Percentiles rank a stretch among this genome's conserved stretches.
These are phyloP conservation scores for Pleurotus djamor DNA, from an alignment of 768 basidiomycete species.

Conservation along the genomic window DNA sequence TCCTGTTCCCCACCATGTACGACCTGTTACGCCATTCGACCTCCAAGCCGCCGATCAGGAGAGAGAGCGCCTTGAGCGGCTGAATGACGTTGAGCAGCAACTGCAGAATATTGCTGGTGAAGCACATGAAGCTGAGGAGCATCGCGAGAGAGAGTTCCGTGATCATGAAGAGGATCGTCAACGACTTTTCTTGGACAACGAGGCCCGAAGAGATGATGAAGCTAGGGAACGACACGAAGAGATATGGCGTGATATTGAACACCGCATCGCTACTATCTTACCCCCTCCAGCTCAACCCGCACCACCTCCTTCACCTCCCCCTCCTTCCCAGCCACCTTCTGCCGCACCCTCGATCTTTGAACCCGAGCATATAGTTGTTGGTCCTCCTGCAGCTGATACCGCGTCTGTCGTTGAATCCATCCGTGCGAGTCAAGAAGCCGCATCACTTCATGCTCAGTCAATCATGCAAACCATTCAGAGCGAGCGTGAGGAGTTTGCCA, in stretches of 20 bases:
- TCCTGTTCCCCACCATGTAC: conserved; percentile 24
- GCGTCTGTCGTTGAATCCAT: conserved; percentile 34
- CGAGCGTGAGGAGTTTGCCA: conserved; percentile 58
- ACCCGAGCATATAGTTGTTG: conserved; percentile 7
- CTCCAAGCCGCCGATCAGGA: conserved; percentile 40
- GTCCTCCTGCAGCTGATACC: conserved; percentile 23
- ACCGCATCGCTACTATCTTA: conserved; percentile 33
- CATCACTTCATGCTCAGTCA: conserved; percentile 52
- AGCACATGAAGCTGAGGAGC: conserved; percentile 59
- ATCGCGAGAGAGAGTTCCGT: conserved; percentile 63
- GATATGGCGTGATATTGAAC: conserved; percentile 38
- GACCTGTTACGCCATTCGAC: conserved; percentile 35
- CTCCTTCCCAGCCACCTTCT: conserved; percentile 1
- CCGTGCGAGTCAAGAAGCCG: conserved; percentile 49
- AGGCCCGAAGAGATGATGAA: conserved; percentile 58
- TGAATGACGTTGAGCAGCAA: conserved; percentile 53
- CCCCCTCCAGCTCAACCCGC: conserved; percentile 19
- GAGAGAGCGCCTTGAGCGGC: conserved; percentile 51
- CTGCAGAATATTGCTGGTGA: conserved; percentile 45
- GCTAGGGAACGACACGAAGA: conserved; percentile 46
- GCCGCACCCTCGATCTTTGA: conserved; percentile 11
- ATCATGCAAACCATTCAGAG: conserved; percentile 55
- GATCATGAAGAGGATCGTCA: conserved; percentile 65
- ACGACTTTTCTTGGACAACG: conserved; percentile 54
- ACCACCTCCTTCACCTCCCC: neutral